Evolutionary conservation across 768 basidiomycete species (phyloP).

Genomic region (Chalciporus chontae): DNA sequence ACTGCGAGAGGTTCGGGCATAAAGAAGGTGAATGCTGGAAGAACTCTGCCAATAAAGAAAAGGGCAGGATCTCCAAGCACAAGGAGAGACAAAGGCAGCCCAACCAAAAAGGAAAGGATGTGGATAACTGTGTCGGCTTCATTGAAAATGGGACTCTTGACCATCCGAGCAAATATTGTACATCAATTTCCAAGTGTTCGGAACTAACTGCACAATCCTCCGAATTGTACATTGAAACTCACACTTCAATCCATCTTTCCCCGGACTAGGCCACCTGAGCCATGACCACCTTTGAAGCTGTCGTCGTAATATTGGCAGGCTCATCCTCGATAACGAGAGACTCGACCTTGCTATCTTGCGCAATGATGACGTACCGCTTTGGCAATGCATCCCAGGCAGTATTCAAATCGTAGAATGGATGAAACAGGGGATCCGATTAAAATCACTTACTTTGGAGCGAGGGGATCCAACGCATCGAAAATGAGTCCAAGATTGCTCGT

Average conservation of each 20-base stretch:
- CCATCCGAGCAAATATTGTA: neutral
- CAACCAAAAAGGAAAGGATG: no score
- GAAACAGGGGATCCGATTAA: neutral
- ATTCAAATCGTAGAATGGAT: neutral
- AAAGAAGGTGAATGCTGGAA: no score
- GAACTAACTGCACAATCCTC: no score
- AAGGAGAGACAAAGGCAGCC: no score
- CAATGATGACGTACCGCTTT: conserved; percentile 54
- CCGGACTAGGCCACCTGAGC: conserved; percentile 24
- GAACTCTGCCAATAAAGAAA: no score
- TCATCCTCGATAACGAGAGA: conserved; percentile 51
- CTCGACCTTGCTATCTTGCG: conserved; percentile 55
- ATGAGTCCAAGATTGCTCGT: conserved; percentile 51
- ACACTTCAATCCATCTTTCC: neutral
- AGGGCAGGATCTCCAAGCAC: no score
- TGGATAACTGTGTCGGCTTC: no score
- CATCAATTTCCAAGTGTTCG: neutral
- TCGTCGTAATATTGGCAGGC: conserved; percentile 46
- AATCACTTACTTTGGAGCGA: conserved; percentile 53
- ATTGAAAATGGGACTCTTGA: no score
- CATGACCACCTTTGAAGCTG: conserved; percentile 47
- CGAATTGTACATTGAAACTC: neutral
- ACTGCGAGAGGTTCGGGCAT: no score
- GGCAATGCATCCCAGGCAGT: neutral
- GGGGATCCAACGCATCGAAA: conserved; percentile 68